Percentiles rank a stretch among this genome's conserved stretches.
phyloP scores from a whole-genome alignment of 192 early-diverging fungal genomes.

The Gamsiella multidivaricata region DNA sequence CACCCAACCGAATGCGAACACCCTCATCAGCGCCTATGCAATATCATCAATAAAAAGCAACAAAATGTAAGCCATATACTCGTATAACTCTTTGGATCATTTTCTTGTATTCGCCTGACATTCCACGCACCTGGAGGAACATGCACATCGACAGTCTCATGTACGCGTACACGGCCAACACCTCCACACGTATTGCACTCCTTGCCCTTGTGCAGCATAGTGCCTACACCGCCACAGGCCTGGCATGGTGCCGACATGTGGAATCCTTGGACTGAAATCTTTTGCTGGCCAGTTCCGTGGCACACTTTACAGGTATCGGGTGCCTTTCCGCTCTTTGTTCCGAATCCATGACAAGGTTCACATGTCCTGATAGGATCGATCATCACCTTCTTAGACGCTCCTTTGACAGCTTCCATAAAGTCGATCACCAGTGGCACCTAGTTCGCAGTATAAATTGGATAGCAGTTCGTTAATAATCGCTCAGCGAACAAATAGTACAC shows the following conservation, averaged over 20 bases:
- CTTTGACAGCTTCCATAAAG: conserved; percentile 94
- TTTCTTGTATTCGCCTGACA: too few species aligned
- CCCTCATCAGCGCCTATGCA: conserved; percentile 79
- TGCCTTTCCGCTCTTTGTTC: conserved; percentile 81
- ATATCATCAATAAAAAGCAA: neutral
- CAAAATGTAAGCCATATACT: neutral
- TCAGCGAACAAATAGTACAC: too few species aligned
- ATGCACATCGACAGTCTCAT: conserved; percentile 76
- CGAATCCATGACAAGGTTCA: conserved; percentile 81
- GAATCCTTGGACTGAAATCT: conserved; percentile 89
- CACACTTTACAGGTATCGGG: conserved; percentile 79
- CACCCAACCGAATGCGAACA: conserved; percentile 79
- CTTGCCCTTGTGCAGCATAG: conserved; percentile 69
- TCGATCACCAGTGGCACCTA: conserved; percentile 70
- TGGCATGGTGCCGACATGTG: conserved; percentile 88
- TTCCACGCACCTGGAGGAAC: conserved; percentile 76
- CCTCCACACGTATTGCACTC: conserved; percentile 85
- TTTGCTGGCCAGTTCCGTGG: conserved; percentile 85
- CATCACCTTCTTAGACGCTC: conserved; percentile 72
- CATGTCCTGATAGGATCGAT: conserved; percentile 79
- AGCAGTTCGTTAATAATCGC: neutral
- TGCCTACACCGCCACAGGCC: conserved; percentile 87
- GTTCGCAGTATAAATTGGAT: neutral
- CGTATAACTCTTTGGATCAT: neutral
- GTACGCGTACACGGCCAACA: conserved; percentile 79